Base-by-base conservation (phyloP, 139 green algal species). In the Picochlorum sp. region DNA sequence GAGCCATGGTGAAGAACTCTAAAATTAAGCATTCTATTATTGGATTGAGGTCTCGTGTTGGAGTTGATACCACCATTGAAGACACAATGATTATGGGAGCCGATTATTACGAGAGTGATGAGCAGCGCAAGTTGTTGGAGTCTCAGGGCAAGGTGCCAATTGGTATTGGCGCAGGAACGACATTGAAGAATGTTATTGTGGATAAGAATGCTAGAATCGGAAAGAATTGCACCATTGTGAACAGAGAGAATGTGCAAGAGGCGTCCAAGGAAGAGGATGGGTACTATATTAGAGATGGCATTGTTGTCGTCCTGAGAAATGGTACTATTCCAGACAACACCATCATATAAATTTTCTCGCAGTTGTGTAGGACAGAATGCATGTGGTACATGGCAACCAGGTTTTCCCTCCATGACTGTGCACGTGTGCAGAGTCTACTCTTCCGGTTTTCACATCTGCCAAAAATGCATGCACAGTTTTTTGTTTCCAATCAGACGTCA, bases 161-260 rank as follows among this genome's bases (percentile, higher is more conserved):
- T 38, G 94, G 94, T 58, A 88, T 99, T 41, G 94, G 94, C 38
- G 80, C 82, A 18, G 69, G 72, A 68, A 77, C 49, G 45, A 44
- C 74, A 24, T 88, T 97, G 79, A 77, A 71, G 49, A 97, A 98
- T 77, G 82, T 83, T 66, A 98, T 99, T 75, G 78, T 98, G 4
- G 94, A 99, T 84, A 99, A 99, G 85, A 99, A 99, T 74, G 94
- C 89, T 20, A 87, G 94, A 68, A 94, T 99, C 50, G 94, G 94
- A 32, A 76, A 84, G 20, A 87, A 91, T 68, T 84, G 79, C 44
- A 64, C 71, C 58, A 94, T 99, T 75, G 72, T 90, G 58, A 99
- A 99, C 61, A 73, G 50, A 56, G 79, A 92, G 50, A 80, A 84
- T 47, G 67, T 98, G n/a, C 68, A 89, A 46, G 93, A 98, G 82